Base-by-base conservation (phyloP, 1,139 yeast genomes). In the Candida glucosophila region DNA sequence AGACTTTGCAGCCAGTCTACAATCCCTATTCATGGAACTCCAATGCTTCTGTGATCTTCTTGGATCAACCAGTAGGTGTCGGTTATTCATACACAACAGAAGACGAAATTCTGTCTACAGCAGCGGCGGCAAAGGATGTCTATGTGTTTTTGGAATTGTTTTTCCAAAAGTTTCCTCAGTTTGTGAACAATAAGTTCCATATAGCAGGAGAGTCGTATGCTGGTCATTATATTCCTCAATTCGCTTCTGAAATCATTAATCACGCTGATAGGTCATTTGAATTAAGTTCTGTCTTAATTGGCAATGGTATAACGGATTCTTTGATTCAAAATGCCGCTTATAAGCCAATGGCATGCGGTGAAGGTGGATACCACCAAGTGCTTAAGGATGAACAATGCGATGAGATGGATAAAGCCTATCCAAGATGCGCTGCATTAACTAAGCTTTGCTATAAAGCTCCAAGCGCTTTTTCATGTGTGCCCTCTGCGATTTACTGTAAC, bases 31-130 rank as follows among this genome's bases (percentile, higher is more conserved):
- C 94, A 8, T 86, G 95, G 95, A 86, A 85, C 55, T 63, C 72
- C 39, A 85, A 85, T 45, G 95, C 96, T 14, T 73, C 90, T 11
- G 90, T 86, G 21, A 82, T 88, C 47, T 88, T 82, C 65, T 69
- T 88, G 44, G 97, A 88, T 55, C 96, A 86, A 57, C 97, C 97
- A 2, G 94, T 86, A 29, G 83, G 85, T 36, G 94, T 82, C 27
- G 95, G 94, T 12, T 81, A 74, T 50, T 79, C 92, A 2, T 77
- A 77, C 49, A 70, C 81, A 19, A 67, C 64, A 13, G 63, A 68
- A 13, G 69, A 69, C 21, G 56, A 58, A 19, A 74, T 81, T 19
- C 55, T 65, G 16, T 65, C 67, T 39, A 77, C 90, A 25, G 74
- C 70, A 11, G 67, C 82, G 30, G 90, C 90, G 18, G 88, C 82